These are phyloP conservation scores for Penicillium hordei DNA, from an alignment of 2,329 filamentous ascomycete genomes.

Conservation along the genomic window DNA sequence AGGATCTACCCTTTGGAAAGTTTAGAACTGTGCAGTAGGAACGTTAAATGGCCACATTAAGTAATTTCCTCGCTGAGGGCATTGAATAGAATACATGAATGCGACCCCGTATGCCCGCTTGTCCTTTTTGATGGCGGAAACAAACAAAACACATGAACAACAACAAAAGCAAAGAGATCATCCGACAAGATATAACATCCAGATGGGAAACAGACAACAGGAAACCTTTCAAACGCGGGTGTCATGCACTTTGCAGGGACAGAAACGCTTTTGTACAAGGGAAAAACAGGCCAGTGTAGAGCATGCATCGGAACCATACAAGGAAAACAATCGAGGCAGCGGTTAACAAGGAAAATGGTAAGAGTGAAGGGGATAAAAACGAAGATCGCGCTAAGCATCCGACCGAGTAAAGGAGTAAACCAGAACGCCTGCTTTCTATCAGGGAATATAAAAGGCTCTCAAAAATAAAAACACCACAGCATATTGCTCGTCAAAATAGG, in stretches of 20 bases:
- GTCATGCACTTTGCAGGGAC: conserved; percentile 18
- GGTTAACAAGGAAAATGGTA: conserved; percentile 9
- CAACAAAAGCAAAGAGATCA: conserved; percentile 12
- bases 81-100: conserved; percentile 31
- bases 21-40: background rate
- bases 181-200: conserved; percentile 13
- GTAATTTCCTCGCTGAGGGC: conserved; percentile 26
- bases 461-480: conserved; percentile 30
- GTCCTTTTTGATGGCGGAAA: conserved; percentile 1
- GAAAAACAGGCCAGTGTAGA: conserved; percentile 13
- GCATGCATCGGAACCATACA: conserved; percentile 14
- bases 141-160: conserved; percentile 17
- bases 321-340: background rate
- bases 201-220: conserved; percentile 15
- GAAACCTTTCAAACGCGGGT: conserved; percentile 14
- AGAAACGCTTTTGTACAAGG: conserved; percentile 38
- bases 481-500: conserved; percentile 27
- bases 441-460: conserved; percentile 35
- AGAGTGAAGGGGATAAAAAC: conserved; percentile 13
- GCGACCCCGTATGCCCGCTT: conserved; percentile 14
- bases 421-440: conserved; percentile 42
- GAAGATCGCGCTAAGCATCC: conserved; percentile 34
- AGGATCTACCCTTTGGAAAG: background rate
- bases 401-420: conserved; percentile 32
- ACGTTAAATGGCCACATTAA: conserved; percentile 20